A percentile compares a stretch with the other conserved stretches of the same genome.
phyloP scores from a whole-genome alignment of 441 rosid species.

The Jatropha multifida region DNA sequence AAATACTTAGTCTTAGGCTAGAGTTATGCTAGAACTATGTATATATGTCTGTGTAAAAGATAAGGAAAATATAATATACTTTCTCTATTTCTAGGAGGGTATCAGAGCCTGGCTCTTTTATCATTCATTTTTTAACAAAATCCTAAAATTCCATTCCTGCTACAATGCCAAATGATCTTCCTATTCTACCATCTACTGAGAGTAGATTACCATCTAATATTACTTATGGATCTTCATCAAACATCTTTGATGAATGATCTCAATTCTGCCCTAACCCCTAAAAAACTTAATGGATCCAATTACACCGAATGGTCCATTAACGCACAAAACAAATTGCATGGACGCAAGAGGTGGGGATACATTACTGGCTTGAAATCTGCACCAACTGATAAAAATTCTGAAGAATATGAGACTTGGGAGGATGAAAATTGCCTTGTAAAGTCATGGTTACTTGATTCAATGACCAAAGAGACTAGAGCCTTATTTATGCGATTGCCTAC shows the following conservation, averaged over 20 bases:
- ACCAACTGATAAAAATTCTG: not conserved
- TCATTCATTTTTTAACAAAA: constrained; percentile 7
- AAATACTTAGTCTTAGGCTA: too few species aligned
- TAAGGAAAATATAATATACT: not conserved
- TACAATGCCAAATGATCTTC: not conserved
- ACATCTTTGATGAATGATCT: constrained; percentile 2
- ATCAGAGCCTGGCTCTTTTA: constrained; percentile 10
- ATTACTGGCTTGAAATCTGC: not conserved
- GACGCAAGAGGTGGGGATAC: not conserved
- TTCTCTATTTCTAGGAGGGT: not conserved
- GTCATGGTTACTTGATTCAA: not conserved
- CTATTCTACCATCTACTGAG: constrained; percentile 2
- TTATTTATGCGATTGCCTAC: not conserved
- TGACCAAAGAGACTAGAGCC: not conserved
- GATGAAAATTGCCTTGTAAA: not conserved
- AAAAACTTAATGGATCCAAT: too few species aligned
- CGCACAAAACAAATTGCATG: not conserved
- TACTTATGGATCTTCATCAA: constrained; percentile 11
- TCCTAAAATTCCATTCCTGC: not conserved
- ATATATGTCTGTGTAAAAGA: too few species aligned
- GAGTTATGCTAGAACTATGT: not conserved
- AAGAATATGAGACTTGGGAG: not conserved
- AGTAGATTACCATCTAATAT: not conserved
- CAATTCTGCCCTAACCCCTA: not conserved
- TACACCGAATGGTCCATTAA: too few species aligned